Evolutionary conservation across 768 basidiomycete genomes (phyloP), one percentile per base, ranked within the genome.

Genomic region (Mycena leptocephala): DNA sequence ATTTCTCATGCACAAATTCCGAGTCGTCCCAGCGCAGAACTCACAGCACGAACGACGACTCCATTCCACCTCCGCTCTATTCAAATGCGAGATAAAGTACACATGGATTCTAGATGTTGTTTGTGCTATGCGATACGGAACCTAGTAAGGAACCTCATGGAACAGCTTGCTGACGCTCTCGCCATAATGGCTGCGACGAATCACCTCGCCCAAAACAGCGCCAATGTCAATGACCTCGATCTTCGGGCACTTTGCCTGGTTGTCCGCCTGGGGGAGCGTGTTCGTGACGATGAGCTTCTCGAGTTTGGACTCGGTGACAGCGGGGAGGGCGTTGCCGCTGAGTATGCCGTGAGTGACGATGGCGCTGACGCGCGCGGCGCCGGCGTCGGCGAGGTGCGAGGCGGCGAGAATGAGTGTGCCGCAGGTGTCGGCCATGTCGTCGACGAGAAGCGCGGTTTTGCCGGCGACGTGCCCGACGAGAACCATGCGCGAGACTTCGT

Each of bases 351-450:
- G 98, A 43, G 97, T 98, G 76, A 99, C 97, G 83, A 99, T 93
- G 73, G 95, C 98, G 83, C 94, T 95, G 78, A 97, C 94, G 84
- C 93, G 93, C 53, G 88, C 83, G 13, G 97, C 97, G 3, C 98
- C 98, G 9, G 96, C 96, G 79, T 98, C 96, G 37, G 93, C 87
- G 70, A 99, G 90, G 77, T 98, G 96, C 78, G 92, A 89, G 9
- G 98, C 96, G 1, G 98, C 98, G 69, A 99, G 90, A 79, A 95
- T 94, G 75, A 99, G 91, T 73, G 98, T 99, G 67, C 96, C 96
- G 80, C 96, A 98, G 53, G 97, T 98, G 85, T 98, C 96, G 35
- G 97, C 96, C 97, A 99, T 99, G 88, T 99, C 98, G 88, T 99
- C 98, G 56, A 99, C 95, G 33, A 99, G 89, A 72, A 99, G 97